Conservation (phyloP, 768 basidiomycete species). For the Wakefieldia striispora region DNA sequence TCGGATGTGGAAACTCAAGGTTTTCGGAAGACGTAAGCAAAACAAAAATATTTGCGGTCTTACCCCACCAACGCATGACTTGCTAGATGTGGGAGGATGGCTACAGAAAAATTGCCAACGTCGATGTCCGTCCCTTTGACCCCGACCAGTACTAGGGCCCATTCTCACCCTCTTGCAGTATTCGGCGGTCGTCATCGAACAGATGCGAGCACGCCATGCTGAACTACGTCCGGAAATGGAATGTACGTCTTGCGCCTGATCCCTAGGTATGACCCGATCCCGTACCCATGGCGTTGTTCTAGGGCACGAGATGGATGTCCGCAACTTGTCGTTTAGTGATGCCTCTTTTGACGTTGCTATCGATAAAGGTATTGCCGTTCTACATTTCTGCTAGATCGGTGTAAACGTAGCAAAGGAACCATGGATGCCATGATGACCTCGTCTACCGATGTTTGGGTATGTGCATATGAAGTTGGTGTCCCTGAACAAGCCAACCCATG, state of each 20-base stretch:
- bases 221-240: constrained; percentile 60
- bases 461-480: constrained; percentile 9
- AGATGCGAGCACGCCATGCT: constrained; percentile 61
- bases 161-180: constrained; percentile 46
- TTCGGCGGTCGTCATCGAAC: constrained; percentile 68
- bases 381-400: background rate
- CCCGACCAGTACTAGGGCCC: background rate
- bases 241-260: constrained; percentile 42
- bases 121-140: constrained; percentile 51
- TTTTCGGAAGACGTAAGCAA: constrained; percentile 67
- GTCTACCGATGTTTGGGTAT: constrained; percentile 80
- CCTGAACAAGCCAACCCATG: background rate
- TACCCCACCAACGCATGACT: constrained; percentile 4
- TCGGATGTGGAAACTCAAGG: constrained; percentile 83
- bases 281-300: background rate
- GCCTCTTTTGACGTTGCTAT: constrained; percentile 74
- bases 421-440: constrained; percentile 91
- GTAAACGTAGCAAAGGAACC: constrained; percentile 44
- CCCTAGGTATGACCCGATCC: background rate
- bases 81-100: constrained; percentile 86
- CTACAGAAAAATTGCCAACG: constrained; percentile 75
- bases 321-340: constrained; percentile 56
- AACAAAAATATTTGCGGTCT: background rate
- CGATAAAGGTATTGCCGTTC: constrained; percentile 60
- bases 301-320: constrained; percentile 88